These are phyloP conservation scores for Punica granatum DNA, from an alignment of 345 rosid genomes.

Conservation along the genomic window DNA sequence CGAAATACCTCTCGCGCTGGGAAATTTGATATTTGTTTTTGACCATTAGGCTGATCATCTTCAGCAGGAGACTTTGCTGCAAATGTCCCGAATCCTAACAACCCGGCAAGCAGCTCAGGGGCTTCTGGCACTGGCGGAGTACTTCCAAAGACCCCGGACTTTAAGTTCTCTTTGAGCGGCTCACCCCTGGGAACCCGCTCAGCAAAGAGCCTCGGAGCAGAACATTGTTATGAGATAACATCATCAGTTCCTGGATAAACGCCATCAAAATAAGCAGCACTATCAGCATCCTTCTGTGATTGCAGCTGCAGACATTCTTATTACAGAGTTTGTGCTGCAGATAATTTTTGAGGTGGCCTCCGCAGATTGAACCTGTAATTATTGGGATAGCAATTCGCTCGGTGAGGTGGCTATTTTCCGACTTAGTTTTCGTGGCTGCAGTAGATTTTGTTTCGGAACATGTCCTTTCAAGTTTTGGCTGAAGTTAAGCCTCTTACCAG, in stretches of 20 bases:
- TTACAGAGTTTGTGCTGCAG: slow-evolving; percentile 23
- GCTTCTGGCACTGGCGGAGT: slow-evolving; percentile 75
- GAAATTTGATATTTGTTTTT: not conserved
- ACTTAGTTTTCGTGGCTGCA: not conserved
- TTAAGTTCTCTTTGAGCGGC: slow-evolving; percentile 62
- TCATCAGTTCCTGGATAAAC: not conserved
- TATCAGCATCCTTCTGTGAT: slow-evolving; percentile 11
- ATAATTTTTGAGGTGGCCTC: slow-evolving; percentile 36
- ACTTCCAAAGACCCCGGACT: slow-evolving; percentile 65
- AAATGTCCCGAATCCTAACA: slow-evolving; percentile 68
- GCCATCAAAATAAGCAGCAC: slow-evolving; percentile 10
- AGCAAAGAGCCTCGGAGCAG: slow-evolving; percentile 6
- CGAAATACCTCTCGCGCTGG: not conserved
- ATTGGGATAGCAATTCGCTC: slow-evolving; percentile 10
- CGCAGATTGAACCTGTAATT: slow-evolving; percentile 20
- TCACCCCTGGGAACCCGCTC: slow-evolving; percentile 49
- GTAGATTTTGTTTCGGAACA: not conserved
- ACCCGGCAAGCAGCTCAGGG: slow-evolving; percentile 77
- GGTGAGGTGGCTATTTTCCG: not conserved
- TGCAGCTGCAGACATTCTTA: slow-evolving; percentile 14
- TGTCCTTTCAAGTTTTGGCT: not conserved
- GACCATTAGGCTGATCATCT: slow-evolving; percentile 77
- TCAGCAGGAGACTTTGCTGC: slow-evolving; percentile 72
- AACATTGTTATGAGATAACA: not conserved
- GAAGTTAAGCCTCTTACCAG: not conserved